Base-by-base conservation (phyloP, 306 rosid genomes). In the Mimosa bimucronata region DNA sequence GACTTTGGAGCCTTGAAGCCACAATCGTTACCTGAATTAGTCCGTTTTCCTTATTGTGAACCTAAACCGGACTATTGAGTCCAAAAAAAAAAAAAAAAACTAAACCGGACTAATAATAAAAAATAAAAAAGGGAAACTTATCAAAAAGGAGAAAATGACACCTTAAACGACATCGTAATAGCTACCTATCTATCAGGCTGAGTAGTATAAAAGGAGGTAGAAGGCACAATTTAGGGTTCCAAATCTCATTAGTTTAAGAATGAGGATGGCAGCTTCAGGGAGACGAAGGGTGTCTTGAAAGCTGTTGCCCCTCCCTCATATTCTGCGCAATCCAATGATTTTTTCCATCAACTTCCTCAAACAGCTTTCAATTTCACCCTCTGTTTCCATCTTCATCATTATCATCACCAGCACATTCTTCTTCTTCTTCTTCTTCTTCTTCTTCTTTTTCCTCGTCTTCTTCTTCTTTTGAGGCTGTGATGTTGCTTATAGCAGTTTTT, bases 181-280 rank as follows among this genome's bases (percentile, higher is more conserved):
- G 21, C 21, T 1, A 9, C 55, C 61, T 2, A 5, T n/a, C 13
- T 1, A n/a, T 52, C 12, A n/a, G 8, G 38, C 5, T 34, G 38
- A 34, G 38, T 34, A 13, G 16, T 37, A 66, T 66, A 66, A 66
- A 66, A n/a, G 7, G 5, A 37, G 48, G 16, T 1, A 1, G 16
- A 10, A 21, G 9, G 48, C 3, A 0, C 0, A 12, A 11, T 11
- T 6, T 70, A 70, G 74, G 78, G 66, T 3, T 69, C 4, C 5
- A 53, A 55, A n/a, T 0, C 48, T 55, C 66, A 52, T 52, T 52
- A 52, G 78, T 74, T 55, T 34, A 55, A 52, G 67, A 74, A 48
- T 48, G 61, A 73, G 65, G 64, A 7, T 73, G 44, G 61, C 21
- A 55, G 78, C 5, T 3, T 1, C 38, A 58, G 79, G 45, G 79